phyloP scores from a whole-genome alignment of 1,284 basidiomycete species.

The Cryptococcus maquisensis region DNA sequence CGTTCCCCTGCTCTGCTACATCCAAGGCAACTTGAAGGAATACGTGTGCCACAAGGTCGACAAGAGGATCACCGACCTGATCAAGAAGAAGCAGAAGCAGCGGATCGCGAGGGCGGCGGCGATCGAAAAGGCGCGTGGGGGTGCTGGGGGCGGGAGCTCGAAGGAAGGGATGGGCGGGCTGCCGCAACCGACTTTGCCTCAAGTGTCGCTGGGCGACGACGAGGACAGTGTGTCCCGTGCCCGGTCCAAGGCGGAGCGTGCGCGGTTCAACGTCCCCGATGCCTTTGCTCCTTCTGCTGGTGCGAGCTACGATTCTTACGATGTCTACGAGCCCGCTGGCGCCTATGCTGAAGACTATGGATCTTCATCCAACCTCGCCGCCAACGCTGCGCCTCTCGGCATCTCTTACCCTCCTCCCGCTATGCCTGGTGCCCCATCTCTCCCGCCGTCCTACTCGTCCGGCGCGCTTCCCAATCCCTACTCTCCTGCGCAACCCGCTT shows the following conservation, averaged over 20 bases:
- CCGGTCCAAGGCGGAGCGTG: conserved; percentile 12
- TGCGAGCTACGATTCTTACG: conserved; percentile 1
- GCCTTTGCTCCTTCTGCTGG: conserved; percentile 1
- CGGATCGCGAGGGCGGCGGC: conserved; percentile 76
- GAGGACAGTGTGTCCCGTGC: conserved; percentile 51
- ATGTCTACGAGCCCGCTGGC: conserved; percentile 1
- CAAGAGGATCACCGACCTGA: conserved; percentile 91
- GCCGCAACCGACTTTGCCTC: conserved; percentile 93
- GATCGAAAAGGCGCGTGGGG: conserved; percentile 84
- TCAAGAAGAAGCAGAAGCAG: conserved; percentile 85
- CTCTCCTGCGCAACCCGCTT: neutral
- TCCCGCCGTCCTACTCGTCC: neutral
- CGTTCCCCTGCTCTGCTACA: conserved; percentile 86
- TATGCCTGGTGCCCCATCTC: neutral
- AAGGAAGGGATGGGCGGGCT: conserved; percentile 69
- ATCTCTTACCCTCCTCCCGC: conserved; percentile 33
- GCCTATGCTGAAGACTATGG: conserved; percentile 17
- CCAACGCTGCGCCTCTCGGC: conserved; percentile 31
- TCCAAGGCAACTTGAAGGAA: conserved; percentile 95
- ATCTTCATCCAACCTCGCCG: conserved; percentile 28
- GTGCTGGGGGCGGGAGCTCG: conserved; percentile 67
- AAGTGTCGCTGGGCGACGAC: conserved; percentile 78
- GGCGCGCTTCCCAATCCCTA: neutral
- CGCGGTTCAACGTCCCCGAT: conserved; percentile 2
- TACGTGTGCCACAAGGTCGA: conserved; percentile 99